These are phyloP conservation scores for Heliocybe sulcata DNA, from an alignment of 1,284 basidiomycete species.

Conservation along the genomic window DNA sequence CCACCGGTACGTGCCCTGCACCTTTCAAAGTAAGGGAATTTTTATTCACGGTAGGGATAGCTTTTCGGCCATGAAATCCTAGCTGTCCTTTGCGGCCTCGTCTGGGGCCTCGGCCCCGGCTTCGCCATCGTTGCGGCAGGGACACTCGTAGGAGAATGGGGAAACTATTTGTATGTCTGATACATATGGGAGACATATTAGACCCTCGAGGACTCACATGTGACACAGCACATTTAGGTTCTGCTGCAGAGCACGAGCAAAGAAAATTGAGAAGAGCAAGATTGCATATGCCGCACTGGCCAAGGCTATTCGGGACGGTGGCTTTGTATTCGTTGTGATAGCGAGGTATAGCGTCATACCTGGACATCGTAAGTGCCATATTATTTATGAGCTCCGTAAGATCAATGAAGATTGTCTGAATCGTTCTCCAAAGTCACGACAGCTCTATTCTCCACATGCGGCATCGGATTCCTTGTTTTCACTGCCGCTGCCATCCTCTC, in stretches of 20 bases:
- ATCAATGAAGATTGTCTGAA: too few species aligned
- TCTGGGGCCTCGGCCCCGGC: constrained; percentile 64
- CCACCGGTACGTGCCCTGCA: constrained; percentile 46
- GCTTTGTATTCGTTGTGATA: constrained; percentile 54
- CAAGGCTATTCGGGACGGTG: constrained; percentile 58
- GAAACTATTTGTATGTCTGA: constrained; percentile 41
- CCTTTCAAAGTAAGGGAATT: neutral
- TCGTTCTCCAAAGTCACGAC: constrained; percentile 38
- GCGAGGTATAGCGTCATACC: constrained; percentile 58
- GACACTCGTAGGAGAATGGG: constrained; percentile 61
- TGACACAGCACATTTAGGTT: constrained; percentile 36
- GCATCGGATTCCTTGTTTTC: constrained; percentile 57
- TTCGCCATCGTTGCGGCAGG: constrained; percentile 63
- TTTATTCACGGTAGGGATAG: constrained; percentile 17
- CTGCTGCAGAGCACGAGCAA: constrained; percentile 36
- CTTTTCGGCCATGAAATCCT: constrained; percentile 77
- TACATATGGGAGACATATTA: too few species aligned
- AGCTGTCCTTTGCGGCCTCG: constrained; percentile 68
- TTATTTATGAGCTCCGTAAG: neutral
- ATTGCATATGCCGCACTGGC: constrained; percentile 58
- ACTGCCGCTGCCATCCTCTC: constrained; percentile 50
- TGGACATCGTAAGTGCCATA: constrained; percentile 37
- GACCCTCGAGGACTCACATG: constrained; percentile 5
- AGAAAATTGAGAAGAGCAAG: constrained; percentile 49
- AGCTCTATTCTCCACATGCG: constrained; percentile 60